Percentiles rank a stretch among this genome's conserved stretches.
Evolutionary conservation across 2,329 filamentous ascomycete genomes (phyloP).

Genomic region (Ophiostoma perfectum): DNA sequence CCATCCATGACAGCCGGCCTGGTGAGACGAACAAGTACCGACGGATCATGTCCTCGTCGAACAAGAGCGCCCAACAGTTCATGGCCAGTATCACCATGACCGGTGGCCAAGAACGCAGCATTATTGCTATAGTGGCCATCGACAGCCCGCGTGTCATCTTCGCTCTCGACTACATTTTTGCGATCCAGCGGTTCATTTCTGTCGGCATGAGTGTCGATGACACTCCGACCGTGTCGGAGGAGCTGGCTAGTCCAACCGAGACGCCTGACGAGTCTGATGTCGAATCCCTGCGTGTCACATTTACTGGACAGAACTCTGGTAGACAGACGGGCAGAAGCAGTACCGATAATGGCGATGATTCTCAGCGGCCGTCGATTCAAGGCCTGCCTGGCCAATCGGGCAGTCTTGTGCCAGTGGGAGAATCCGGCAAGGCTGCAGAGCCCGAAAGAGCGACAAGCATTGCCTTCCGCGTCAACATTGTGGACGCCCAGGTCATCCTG

Average conservation of each 20-base stretch:
- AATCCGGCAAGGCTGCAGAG: neutral
- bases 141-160: constrained; percentile 95
- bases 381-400: neutral
- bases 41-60: constrained; percentile 96
- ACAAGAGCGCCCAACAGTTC: constrained; percentile 91
- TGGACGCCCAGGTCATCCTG: constrained; percentile 92
- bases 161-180: constrained; percentile 90
- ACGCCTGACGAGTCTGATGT: constrained; percentile 54
- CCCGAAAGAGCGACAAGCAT: constrained; percentile 39
- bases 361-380: neutral
- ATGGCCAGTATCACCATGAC: constrained; percentile 97
- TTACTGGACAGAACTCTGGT: constrained; percentile 32
- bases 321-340: constrained; percentile 5
- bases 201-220: constrained; percentile 65
- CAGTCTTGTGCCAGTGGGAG: neutral
- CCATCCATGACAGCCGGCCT: constrained; percentile 85
- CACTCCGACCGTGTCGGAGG: constrained; percentile 34
- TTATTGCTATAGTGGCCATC: constrained; percentile 88
- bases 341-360: neutral
- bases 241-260: constrained; percentile 52
- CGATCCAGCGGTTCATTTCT: constrained; percentile 76
- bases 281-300: constrained; percentile 50
- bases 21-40: constrained; percentile 91
- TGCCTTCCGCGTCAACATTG: constrained; percentile 86
- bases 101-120: constrained; percentile 69